Conservation (phyloP, 176 grass and related monocot species). For the Areca catechu region DNA sequence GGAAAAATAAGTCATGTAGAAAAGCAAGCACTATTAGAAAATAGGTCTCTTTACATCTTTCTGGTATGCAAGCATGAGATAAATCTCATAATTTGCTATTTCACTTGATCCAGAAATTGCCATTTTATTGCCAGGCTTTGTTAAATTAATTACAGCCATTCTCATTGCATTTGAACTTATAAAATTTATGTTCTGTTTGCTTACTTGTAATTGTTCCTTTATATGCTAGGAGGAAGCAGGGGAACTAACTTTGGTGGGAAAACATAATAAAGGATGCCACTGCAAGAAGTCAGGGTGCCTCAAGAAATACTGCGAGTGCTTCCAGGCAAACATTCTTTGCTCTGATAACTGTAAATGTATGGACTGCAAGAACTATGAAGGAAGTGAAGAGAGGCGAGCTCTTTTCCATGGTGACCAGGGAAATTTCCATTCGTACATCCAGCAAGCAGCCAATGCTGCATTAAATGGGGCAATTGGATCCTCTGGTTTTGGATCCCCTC, state of each 20-base stretch:
- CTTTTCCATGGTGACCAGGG: slow-evolving; percentile 55
- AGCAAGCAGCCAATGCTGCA: slow-evolving; percentile 70
- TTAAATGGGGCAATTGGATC: slow-evolving; percentile 75
- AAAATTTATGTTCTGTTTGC: too few relatives aligned
- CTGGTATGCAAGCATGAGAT: too few relatives aligned
- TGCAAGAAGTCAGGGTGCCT: slow-evolving; percentile 99
- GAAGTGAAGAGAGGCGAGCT: slow-evolving; percentile 69
- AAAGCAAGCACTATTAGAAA: too few relatives aligned
- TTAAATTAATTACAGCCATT: too few relatives aligned
- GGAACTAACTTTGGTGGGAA: slow-evolving; percentile 64
- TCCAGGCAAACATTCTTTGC: slow-evolving; percentile 96
- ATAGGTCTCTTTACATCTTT: too few relatives aligned
- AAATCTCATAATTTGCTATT: too few relatives aligned
- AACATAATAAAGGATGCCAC: slow-evolving; percentile 98
- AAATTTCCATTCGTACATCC: slow-evolving; percentile 48
- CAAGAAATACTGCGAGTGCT: slow-evolving; percentile 98
- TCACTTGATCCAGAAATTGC: too few relatives aligned
- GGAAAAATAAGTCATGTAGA: too few relatives aligned
- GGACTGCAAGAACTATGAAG: slow-evolving; percentile 97
- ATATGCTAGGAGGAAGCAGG: slow-evolving; percentile 8
- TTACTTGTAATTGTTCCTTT: slow-evolving; percentile 1
- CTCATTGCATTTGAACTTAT: too few relatives aligned
- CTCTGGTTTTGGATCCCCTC: slow-evolving; percentile 57
- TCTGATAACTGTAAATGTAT: slow-evolving; percentile 98
- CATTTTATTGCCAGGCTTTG: too few relatives aligned